These are phyloP conservation scores for Sclerotinia trifoliorum DNA, from an alignment of 2,329 filamentous ascomycete genomes.

Conservation along the genomic window DNA sequence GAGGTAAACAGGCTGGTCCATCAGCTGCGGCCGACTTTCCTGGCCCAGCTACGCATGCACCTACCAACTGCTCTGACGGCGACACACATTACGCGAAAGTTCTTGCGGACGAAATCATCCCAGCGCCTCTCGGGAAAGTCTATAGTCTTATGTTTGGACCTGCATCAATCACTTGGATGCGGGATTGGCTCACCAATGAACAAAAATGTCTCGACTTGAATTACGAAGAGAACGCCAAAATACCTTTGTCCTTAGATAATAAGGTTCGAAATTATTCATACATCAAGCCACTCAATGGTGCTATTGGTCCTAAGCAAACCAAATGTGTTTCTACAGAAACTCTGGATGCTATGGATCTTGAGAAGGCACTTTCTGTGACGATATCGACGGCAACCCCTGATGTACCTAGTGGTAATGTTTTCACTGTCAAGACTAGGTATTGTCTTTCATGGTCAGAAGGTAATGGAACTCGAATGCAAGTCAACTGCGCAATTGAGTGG, in stretches of 20 bases:
- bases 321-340: conserved; percentile 88
- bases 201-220: conserved; percentile 88
- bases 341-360: conserved; percentile 80
- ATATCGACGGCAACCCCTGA: conserved; percentile 88
- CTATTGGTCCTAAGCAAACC: conserved; percentile 90
- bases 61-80: conserved; percentile 81
- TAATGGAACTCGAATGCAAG: conserved; percentile 79
- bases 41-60: conserved; percentile 74
- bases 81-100: conserved; percentile 80
- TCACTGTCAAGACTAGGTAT: conserved; percentile 89
- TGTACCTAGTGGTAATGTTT: conserved; percentile 90
- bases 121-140: conserved; percentile 86
- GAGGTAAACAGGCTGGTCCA: conserved; percentile 49
- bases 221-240: conserved; percentile 61
- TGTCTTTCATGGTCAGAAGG: conserved; percentile 89
- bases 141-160: conserved; percentile 87
- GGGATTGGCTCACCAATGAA: conserved; percentile 79
- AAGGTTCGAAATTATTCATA: conserved; percentile 76
- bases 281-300: conserved; percentile 81
- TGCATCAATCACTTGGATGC: conserved; percentile 75
- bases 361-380: conserved; percentile 80
- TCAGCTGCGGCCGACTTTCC: conserved; percentile 66
- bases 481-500: conserved; percentile 94
- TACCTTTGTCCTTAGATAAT: conserved; percentile 72
- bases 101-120: conserved; percentile 80